Evolutionary conservation across 169 alveolate species (phyloP).

Genomic region (Eimeria maxima): DNA sequence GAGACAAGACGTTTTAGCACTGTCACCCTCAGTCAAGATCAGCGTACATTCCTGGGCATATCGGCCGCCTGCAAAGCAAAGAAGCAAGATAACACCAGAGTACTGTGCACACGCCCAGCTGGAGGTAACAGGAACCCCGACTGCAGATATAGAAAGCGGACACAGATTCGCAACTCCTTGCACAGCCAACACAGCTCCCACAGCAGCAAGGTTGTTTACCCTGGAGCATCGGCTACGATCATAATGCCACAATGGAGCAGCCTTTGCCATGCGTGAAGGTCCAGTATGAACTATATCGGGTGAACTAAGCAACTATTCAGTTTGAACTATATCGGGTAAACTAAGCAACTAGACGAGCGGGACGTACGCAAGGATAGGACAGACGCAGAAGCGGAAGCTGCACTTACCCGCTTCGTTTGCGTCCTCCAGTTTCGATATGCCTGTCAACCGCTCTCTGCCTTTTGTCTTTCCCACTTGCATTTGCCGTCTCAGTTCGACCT

Average conservation of each 20-base stretch:
- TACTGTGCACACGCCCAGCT: not conserved
- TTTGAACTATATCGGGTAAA: not conserved
- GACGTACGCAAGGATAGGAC: not conserved
- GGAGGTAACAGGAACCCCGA: not conserved
- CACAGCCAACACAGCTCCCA: not conserved
- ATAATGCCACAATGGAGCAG: not conserved
- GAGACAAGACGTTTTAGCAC: slow-evolving; percentile 99
- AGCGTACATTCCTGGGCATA: slow-evolving; percentile 97
- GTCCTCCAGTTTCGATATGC: slow-evolving; percentile 99
- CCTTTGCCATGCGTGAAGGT: not conserved
- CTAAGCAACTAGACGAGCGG: not conserved
- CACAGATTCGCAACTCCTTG: not conserved
- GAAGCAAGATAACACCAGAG: not conserved
- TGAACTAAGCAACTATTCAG: not conserved
- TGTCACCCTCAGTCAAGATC: slow-evolving; percentile 99
- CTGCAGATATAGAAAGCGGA: not conserved
- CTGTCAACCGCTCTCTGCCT: slow-evolving; percentile 90
- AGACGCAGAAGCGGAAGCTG: not conserved
- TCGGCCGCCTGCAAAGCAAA: slow-evolving; percentile 93
- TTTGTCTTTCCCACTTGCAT: slow-evolving; percentile 83
- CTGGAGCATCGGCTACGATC: not conserved
- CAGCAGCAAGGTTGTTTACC: not conserved
- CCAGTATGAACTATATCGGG: not conserved
- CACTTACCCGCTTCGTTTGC: slow-evolving; percentile 97
- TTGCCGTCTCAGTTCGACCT: slow-evolving; percentile 84